Conservation (phyloP, 75 land plant species). For the Selaginella moellendorffii region DNA sequence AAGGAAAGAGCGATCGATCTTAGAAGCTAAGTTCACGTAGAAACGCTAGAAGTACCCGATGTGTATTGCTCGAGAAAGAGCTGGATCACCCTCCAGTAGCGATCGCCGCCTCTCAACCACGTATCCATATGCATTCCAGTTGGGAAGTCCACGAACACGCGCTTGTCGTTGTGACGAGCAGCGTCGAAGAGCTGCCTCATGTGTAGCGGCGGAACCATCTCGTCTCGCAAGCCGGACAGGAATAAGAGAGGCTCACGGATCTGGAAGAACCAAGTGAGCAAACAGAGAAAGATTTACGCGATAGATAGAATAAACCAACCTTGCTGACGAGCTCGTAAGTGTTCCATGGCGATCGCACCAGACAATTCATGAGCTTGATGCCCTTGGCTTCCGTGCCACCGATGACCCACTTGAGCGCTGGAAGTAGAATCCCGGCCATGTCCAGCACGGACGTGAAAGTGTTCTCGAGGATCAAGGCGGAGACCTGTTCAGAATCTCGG, state of each 20-base stretch:
- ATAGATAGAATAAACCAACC: constrained; percentile 22
- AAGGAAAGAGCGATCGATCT: not conserved
- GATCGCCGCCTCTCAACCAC: constrained; percentile 75
- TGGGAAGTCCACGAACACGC: constrained; percentile 57
- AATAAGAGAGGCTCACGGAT: constrained; percentile 51
- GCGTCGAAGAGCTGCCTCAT: constrained; percentile 69
- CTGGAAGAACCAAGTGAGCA: constrained; percentile 18
- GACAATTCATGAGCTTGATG: constrained; percentile 52
- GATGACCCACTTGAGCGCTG: constrained; percentile 76
- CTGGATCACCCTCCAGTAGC: constrained; percentile 63
- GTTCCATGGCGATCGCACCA: constrained; percentile 95
- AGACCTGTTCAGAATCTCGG: constrained; percentile 33
- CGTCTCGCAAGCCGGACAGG: constrained; percentile 78
- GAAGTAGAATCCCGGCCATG: constrained; percentile 90
- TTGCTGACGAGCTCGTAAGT: constrained; percentile 70
- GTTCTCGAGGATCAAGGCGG: constrained; percentile 83
- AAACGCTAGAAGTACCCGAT: not conserved
- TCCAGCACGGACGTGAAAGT: constrained; percentile 94
- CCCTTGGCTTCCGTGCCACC: constrained; percentile 68
- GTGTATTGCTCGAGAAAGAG: constrained; percentile 34
- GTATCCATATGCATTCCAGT: constrained; percentile 97
- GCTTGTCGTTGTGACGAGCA: constrained; percentile 24
- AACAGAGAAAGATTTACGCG: not conserved
- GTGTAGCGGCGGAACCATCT: constrained; percentile 89
- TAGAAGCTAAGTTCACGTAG: not conserved